phyloP scores from a whole-genome alignment of 2,329 filamentous ascomycete genomes.

The Cyphellophora europaea region DNA sequence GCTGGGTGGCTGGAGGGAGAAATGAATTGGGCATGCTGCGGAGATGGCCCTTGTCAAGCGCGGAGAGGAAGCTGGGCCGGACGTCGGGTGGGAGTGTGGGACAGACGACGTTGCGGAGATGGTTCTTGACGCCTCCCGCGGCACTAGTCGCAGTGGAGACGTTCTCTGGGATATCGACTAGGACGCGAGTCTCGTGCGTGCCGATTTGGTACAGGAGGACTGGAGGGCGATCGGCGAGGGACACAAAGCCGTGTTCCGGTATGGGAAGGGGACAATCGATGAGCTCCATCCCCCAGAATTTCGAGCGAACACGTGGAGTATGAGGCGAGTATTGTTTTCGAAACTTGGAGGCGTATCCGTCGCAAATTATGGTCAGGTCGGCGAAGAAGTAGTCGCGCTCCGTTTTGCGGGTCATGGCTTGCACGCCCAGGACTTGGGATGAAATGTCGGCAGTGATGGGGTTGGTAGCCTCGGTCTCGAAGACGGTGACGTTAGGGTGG shows the following conservation, averaged over 20 bases:
- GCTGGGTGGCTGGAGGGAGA: slow-evolving; percentile 70
- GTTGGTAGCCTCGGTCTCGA: slow-evolving; percentile 78
- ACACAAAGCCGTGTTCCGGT: slow-evolving; percentile 72
- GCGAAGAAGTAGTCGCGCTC: slow-evolving; percentile 74
- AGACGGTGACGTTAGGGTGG: slow-evolving; percentile 75
- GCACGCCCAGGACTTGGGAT: slow-evolving; percentile 72
- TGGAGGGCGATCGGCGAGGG: slow-evolving; percentile 68
- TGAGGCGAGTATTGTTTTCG: slow-evolving; percentile 65
- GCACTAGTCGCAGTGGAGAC: slow-evolving; percentile 63
- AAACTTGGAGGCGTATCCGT: slow-evolving; percentile 90
- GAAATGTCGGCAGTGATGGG: slow-evolving; percentile 59
- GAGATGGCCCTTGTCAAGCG: slow-evolving; percentile 68
- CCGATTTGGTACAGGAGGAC: slow-evolving; percentile 96
- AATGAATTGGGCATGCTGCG: slow-evolving; percentile 95
- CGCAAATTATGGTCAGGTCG: slow-evolving; percentile 75
- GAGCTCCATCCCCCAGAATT: slow-evolving; percentile 89
- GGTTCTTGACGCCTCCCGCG: slow-evolving; percentile 73
- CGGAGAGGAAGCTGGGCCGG: slow-evolving; percentile 63
- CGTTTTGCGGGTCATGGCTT: slow-evolving; percentile 57
- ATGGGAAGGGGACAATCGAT: slow-evolving; percentile 74
- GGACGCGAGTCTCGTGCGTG: slow-evolving; percentile 79
- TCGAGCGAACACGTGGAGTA: slow-evolving; percentile 63
- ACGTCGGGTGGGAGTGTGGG: slow-evolving; percentile 65
- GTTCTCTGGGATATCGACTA: slow-evolving; percentile 78
- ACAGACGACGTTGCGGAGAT: slow-evolving; percentile 71